Base-by-base conservation (phyloP, 352 stramenopile species). In the Phytopythium sindhum region DNA sequence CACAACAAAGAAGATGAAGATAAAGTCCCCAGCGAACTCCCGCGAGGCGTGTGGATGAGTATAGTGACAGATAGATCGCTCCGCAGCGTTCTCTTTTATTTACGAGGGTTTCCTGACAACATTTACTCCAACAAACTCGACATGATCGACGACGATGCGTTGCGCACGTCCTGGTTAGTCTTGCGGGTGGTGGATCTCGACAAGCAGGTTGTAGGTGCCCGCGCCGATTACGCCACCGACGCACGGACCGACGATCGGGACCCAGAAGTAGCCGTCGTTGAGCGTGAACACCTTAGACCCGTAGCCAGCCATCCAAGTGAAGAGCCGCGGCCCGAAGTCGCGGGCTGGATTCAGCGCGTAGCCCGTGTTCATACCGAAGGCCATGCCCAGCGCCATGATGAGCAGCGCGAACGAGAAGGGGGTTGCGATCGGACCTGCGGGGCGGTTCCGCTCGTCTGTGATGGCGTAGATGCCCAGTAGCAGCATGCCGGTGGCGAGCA, bases 351-450 rank as follows among this genome's bases (percentile, higher is more conserved):
- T 85, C 61, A 85, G 72, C 4, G 76, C 74, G 59, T 76, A 80
- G 2, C 72, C 68, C 5, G 69, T 78, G 60, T 74, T 74, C 65
- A 75, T 74, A 53, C 79, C 81, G 50, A 90, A 85, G 14, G 75
- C 76, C 74, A 90, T 88, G 24, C 81, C 77, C 9, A 90, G 63
- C 0, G 71, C 78, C 61, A 81, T 76, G 68, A 90, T 80, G 45
- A 90, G 69, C 26, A 86, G 33, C 28, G 74, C 78, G 54, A 84
- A 74, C 1, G 78, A 63, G 53, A 78, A 69, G 11, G 81, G 81
- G 14, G 73, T 68, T 11, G 57, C 68, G 28, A 73, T 72, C 2
- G 71, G 57, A 10, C 70, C 70, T 0, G 77, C 75, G 8, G 78
- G 76, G 19, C 68, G 64, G 68, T 90, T 90, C 39, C 57, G 62